phyloP scores from a whole-genome alignment of 1,284 basidiomycete genomes.

The Volvariella volvacea region DNA sequence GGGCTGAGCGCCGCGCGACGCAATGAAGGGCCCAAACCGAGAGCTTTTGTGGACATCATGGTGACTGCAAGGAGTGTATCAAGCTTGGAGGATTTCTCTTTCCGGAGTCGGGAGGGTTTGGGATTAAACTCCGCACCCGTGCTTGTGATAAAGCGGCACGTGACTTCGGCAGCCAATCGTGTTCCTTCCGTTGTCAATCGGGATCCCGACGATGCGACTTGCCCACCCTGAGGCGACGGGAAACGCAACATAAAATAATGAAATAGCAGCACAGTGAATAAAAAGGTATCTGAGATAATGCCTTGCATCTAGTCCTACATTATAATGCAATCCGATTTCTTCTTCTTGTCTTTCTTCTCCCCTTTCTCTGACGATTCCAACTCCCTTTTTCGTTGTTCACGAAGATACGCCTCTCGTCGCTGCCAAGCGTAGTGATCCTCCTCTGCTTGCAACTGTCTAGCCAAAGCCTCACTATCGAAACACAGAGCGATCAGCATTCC shows the following conservation, averaged over 20 bases:
- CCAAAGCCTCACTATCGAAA: conserved; percentile 49
- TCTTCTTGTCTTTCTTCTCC: conserved; percentile 26
- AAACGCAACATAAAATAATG: no score
- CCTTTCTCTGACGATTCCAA: conserved; percentile 18
- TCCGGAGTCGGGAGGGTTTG: no score
- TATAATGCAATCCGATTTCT: conserved; percentile 54
- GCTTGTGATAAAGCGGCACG: no score
- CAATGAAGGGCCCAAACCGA: conserved; percentile 1
- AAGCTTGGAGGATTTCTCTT: no score
- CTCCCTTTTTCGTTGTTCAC: conserved; percentile 25
- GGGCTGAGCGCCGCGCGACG: neutral
- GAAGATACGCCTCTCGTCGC: conserved; percentile 28
- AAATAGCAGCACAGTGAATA: no score
- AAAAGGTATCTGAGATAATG: no score
- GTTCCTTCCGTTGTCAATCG: no score
- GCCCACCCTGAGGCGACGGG: no score
- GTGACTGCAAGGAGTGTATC: neutral
- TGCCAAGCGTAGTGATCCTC: conserved; percentile 52
- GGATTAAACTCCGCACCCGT: no score
- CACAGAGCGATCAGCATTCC: no score
- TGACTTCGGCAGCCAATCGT: no score
- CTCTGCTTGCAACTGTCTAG: conserved; percentile 65
- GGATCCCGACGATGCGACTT: no score
- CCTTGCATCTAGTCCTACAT: conserved; percentile 40
- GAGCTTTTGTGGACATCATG: conserved; percentile 1